These are phyloP conservation scores for Diplosphaera chodatii DNA, from an alignment of 139 green algal genomes.

Conservation along the genomic window DNA sequence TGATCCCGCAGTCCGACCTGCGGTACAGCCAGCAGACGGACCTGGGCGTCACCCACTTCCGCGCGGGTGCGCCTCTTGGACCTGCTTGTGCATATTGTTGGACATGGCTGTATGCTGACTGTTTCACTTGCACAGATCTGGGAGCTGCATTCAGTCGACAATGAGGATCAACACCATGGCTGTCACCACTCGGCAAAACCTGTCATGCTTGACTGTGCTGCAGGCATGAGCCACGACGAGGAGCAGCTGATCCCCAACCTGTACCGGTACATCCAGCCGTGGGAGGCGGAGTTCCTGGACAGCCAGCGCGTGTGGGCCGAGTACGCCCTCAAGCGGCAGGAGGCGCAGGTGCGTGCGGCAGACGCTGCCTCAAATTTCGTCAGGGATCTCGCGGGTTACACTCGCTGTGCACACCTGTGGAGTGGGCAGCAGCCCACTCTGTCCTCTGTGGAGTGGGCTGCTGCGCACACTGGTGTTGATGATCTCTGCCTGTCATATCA, in stretches of 20 bases:
- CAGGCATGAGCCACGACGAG: slow-evolving; percentile 97
- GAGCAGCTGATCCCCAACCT: slow-evolving; percentile 99
- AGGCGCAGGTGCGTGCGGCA: slow-evolving; percentile 49
- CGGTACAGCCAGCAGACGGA: slow-evolving; percentile 96
- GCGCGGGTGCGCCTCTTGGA: slow-evolving; percentile 28
- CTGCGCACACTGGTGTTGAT: too few species aligned
- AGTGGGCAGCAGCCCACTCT: not conserved
- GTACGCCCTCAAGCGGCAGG: slow-evolving; percentile 96
- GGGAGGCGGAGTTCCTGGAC: slow-evolving; percentile 98
- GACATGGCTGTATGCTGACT: too few species aligned
- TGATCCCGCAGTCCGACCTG: slow-evolving; percentile 92
- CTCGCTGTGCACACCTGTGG: too few species aligned
- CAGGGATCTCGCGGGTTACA: too few species aligned
- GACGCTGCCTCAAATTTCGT: too few species aligned
- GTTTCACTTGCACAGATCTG: too few species aligned
- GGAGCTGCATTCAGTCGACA: too few species aligned
- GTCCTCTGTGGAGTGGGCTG: too few species aligned
- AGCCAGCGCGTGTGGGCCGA: slow-evolving; percentile 96
- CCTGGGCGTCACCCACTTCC: slow-evolving; percentile 97
- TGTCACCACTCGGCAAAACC: too few species aligned
- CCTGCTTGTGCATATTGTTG: too few species aligned
- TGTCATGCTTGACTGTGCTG: not conserved
- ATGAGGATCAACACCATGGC: too few species aligned
- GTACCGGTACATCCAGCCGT: slow-evolving; percentile 95
- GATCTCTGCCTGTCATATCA: not conserved